phyloP scores from a whole-genome alignment of 2,329 filamentous ascomycete genomes.

The Fusarium sp. region DNA sequence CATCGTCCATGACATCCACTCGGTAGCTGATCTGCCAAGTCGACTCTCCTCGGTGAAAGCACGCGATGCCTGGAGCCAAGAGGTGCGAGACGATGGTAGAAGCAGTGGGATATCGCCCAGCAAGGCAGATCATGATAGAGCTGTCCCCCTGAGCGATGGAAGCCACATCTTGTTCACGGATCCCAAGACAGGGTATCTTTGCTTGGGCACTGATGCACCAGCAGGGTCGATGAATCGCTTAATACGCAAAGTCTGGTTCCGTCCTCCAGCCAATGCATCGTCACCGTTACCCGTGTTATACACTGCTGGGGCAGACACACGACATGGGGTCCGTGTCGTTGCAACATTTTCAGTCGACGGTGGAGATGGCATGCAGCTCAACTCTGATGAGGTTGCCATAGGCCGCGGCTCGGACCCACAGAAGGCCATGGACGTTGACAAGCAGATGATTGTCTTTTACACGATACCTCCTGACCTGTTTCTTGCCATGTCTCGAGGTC shows the following conservation, averaged over 20 bases:
- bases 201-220: constrained; percentile 71
- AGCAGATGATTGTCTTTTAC: constrained; percentile 67
- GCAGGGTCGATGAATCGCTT: constrained; percentile 63
- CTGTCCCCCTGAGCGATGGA: constrained; percentile 74
- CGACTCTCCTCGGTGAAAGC: constrained; percentile 24
- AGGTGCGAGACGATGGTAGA: constrained; percentile 18
- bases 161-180: constrained; percentile 75
- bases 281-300: constrained; percentile 62
- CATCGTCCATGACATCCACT: constrained; percentile 21
- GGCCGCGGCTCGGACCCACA: constrained; percentile 9
- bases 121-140: constrained; percentile 70
- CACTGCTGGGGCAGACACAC: constrained; percentile 66
- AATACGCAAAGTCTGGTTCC: constrained; percentile 69
- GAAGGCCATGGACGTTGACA: constrained; percentile 26
- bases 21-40: constrained; percentile 20
- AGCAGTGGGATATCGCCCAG: constrained; percentile 52
- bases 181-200: constrained; percentile 66
- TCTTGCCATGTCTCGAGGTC: constrained; percentile 46
- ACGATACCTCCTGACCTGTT: constrained; percentile 70
- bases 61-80: constrained; percentile 28
- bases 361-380: constrained; percentile 23
- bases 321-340: constrained; percentile 68
- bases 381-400: constrained; percentile 13
- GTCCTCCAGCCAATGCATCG: constrained; percentile 45
- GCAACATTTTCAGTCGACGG: constrained; percentile 61